Percentiles rank a stretch among this genome's conserved stretches.
These are phyloP conservation scores for Metroxylon sagu DNA, from an alignment of 176 grass and related monocot species.

Conservation along the genomic window DNA sequence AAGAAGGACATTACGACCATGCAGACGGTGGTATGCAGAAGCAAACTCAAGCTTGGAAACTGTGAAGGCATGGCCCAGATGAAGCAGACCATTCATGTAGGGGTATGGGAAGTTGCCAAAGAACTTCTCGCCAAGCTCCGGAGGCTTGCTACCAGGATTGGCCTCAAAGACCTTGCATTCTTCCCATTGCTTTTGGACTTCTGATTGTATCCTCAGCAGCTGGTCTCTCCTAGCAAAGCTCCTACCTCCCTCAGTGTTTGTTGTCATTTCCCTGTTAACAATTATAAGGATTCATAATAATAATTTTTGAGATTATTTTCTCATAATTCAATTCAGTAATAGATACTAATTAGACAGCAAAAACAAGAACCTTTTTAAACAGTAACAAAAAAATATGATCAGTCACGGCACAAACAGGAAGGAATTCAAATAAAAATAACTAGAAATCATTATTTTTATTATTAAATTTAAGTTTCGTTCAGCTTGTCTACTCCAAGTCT, in stretches of 20 bases:
- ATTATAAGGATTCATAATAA: too few species aligned
- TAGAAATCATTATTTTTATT: too few species aligned
- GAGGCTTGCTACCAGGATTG: constrained; percentile 27
- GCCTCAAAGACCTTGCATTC: constrained; percentile 48
- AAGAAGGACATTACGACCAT: constrained; percentile 52
- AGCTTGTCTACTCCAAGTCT: too few species aligned
- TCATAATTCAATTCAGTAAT: too few species aligned
- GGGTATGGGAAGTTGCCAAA: constrained; percentile 77
- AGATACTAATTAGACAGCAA: too few species aligned
- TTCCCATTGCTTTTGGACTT: constrained; percentile 48
- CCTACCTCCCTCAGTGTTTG: constrained; percentile 30
- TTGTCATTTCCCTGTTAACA: constrained; percentile 31
- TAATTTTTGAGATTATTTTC: too few species aligned
- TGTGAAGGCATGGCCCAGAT: constrained; percentile 63
- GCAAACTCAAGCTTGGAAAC: constrained; percentile 74
- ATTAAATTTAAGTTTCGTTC: too few species aligned
- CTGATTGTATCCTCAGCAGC: constrained; percentile 36
- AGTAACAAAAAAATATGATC: too few species aligned
- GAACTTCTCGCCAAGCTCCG: constrained; percentile 46
- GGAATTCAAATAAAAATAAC: too few species aligned
- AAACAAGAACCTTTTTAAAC: too few species aligned
- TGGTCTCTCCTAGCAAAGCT: constrained; percentile 49
- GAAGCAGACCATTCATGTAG: constrained; percentile 76
- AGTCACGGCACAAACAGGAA: too few species aligned
- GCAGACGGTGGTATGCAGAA: constrained; percentile 51